A percentile compares a stretch with the other conserved stretches of the same genome.
phyloP scores from a whole-genome alignment of 768 basidiomycete genomes.

The Hebeloma cylindrosporum region DNA sequence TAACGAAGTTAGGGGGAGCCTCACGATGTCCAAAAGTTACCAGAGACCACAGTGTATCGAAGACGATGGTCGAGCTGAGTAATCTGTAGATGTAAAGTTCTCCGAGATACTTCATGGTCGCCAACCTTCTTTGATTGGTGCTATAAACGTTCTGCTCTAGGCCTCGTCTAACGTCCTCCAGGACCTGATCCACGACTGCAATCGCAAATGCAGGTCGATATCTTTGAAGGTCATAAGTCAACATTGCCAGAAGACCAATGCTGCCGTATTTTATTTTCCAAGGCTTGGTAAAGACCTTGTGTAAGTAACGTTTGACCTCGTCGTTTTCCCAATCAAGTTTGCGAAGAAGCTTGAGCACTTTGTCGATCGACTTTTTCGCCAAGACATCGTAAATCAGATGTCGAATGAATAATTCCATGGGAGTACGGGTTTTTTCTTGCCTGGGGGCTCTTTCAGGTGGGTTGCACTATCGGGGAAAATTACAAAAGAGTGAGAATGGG shows the following conservation, averaged over 20 bases:
- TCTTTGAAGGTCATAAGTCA: constrained; percentile 91
- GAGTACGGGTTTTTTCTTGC: constrained; percentile 80
- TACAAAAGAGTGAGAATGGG: not conserved
- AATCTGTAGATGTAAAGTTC: constrained; percentile 97
- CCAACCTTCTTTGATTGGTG: constrained; percentile 89
- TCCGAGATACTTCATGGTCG: constrained; percentile 92
- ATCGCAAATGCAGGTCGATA: constrained; percentile 90
- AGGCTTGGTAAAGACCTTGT: constrained; percentile 94
- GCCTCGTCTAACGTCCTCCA: constrained; percentile 89
- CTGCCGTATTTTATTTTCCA: constrained; percentile 97
- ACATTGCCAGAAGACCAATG: constrained; percentile 86
- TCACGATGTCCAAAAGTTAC: constrained; percentile 95
- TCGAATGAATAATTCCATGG: constrained; percentile 91
- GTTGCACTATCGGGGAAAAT: constrained; percentile 66
- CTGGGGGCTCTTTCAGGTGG: constrained; percentile 91
- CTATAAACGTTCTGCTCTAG: constrained; percentile 95
- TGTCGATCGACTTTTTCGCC: constrained; percentile 91
- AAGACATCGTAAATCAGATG: constrained; percentile 95
- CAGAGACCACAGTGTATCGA: constrained; percentile 92
- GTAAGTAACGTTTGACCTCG: constrained; percentile 58
- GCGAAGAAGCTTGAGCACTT: constrained; percentile 88
- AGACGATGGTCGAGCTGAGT: constrained; percentile 84
- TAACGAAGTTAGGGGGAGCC: constrained; percentile 32
- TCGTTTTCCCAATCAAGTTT: constrained; percentile 96
- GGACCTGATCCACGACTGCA: constrained; percentile 87